Conservation (phyloP, 2,329 filamentous ascomycete genomes). For the Colletotrichum liriopes region DNA sequence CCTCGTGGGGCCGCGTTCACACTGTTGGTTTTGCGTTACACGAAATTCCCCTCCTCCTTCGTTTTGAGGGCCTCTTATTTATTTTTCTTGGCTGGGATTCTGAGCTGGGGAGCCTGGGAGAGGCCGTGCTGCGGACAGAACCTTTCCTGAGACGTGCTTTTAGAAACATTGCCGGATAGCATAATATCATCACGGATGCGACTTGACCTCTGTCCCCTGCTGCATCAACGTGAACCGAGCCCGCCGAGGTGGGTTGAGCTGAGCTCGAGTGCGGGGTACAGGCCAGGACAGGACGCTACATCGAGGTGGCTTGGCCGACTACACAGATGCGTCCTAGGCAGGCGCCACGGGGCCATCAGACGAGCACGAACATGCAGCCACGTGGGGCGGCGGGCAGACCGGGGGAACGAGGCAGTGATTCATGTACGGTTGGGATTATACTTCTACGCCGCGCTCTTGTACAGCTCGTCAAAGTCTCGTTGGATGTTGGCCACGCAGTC, state of each 20-base stretch:
- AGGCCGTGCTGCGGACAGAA: not conserved
- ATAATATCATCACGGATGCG: slow-evolving; percentile 37
- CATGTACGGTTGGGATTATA: not conserved
- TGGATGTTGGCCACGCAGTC: slow-evolving; percentile 71
- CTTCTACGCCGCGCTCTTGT: slow-evolving; percentile 48
- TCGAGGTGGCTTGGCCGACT: slow-evolving; percentile 18
- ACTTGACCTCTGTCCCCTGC: not conserved
- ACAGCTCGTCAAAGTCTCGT: slow-evolving; percentile 67
- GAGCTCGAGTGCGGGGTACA: slow-evolving; percentile 21
- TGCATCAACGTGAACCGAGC: not conserved
- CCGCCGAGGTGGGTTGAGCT: not conserved
- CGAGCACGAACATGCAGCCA: slow-evolving; percentile 39
- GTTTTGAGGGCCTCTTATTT: not conserved
- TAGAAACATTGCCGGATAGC: slow-evolving; percentile 4
- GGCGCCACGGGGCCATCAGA: slow-evolving; percentile 21
- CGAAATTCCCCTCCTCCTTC: not conserved
- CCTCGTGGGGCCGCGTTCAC: too few relatives aligned
- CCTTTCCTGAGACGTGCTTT: slow-evolving; percentile 4
- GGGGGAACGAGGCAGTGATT: too few relatives aligned
- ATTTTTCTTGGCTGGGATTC: not conserved
- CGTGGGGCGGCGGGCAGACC: slow-evolving; percentile 20
- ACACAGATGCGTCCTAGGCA: slow-evolving; percentile 14
- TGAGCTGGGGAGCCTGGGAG: not conserved
- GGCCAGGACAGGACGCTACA: not conserved
- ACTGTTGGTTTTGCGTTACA: not conserved